Evolutionary conservation across 352 stramenopile species (phyloP), one percentile per base, ranked within the genome.

Genomic region (Phytophthora cactorum): DNA sequence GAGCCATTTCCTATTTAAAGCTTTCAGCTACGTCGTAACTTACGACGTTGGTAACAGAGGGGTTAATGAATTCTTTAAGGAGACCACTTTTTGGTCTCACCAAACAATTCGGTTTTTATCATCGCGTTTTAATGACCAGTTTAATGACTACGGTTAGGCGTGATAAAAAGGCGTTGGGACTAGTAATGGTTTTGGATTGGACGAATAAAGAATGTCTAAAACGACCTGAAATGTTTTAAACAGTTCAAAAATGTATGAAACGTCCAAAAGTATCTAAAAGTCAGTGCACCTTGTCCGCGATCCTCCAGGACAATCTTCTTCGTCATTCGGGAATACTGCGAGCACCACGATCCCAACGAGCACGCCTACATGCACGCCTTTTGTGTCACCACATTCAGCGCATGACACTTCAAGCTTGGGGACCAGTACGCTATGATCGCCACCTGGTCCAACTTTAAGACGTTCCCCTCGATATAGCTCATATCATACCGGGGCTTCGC

Each of bases 41-140:
- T 57, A 52, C 34, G 57, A 64, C 57, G 57, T 57, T 51, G 57
- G 57, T 50, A 64, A 43, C 29, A 50, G 28, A 51, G 46, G 57
- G 36, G 57, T 54, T 54, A 62, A 54, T 22, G 17, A 22, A 22
- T 34, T 34, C 7, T 34, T 34, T 34, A 1, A 34, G 2, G 29
- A 34, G 29, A 34, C 29, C 29, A 34, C 4, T 8, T 8, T 8
- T 4, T 34, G 29, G 29, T 34, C 29, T 34, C 29, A 34, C 7
- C 29, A 34, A 34, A 34, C 7, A 34, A 34, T 8, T 8, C 29
- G 29, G 29, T 34, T 34, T 34, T 34, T 34, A 34, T 34, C 29
- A 34, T 7, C 7, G 7, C 29, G 29, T 34, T 34, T 34, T 22
- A 34, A 34, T 7, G 29, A 34, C 29, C 29, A 7, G 29, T 34